Evolutionary conservation across 2,329 filamentous ascomycete species (phyloP).

Genomic region (Diaporthe sp.): DNA sequence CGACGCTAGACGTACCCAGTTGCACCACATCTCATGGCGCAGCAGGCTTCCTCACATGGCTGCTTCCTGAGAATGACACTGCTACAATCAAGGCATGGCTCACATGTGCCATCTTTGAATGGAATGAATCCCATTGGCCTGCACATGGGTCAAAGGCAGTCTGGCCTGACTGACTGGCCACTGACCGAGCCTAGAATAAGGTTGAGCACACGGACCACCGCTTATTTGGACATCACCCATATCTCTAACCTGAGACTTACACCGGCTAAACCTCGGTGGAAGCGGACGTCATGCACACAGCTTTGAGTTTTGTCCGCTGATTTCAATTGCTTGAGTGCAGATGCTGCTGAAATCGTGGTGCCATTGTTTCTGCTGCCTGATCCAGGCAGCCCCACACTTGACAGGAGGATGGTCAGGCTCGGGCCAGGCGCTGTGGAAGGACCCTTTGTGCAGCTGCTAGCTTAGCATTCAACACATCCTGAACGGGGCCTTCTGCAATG

Average conservation of each 20-base stretch:
- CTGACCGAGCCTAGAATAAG: neutral
- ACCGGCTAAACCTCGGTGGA: slow-evolving; percentile 20
- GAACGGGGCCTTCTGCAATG: neutral
- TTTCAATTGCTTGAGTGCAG: neutral
- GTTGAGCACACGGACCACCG: slow-evolving; percentile 5
- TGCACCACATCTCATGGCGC: neutral
- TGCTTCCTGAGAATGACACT: neutral
- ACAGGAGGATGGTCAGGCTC: neutral
- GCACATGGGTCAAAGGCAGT: neutral
- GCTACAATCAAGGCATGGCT: too few relatives aligned
- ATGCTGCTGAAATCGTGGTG: neutral
- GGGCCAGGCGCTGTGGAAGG: neutral
- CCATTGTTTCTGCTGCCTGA: neutral
- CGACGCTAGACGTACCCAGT: neutral
- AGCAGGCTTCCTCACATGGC: neutral
- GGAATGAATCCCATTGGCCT: neutral
- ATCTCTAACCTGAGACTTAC: neutral
- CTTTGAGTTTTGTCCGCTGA: too few relatives aligned
- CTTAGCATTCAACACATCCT: too few relatives aligned
- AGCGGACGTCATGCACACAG: neutral
- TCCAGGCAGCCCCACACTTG: neutral
- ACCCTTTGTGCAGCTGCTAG: neutral
- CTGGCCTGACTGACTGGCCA: neutral
- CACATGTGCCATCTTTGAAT: neutral
- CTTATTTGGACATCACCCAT: slow-evolving; percentile 26